Base-by-base conservation (phyloP, 106 monocot species). In the Vanilla planifolia region DNA sequence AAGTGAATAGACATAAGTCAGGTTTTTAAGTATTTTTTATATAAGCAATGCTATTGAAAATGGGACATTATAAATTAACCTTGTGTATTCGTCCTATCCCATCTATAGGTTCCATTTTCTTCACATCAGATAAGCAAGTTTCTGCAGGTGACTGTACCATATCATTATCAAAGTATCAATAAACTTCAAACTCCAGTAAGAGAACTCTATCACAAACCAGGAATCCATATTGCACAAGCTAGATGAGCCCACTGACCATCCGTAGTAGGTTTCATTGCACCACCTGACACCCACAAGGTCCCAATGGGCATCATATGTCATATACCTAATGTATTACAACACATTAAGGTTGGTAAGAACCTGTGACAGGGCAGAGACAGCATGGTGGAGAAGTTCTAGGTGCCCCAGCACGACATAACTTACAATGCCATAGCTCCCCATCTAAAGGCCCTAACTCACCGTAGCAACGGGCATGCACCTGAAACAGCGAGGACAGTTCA, bases 381-480 rank as follows among this genome's bases (percentile, higher is more conserved):
- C 98, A 98, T 67, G 59, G 62, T 40, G 98, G 98, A 69, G 88
- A 80, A 26, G 53, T 42, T 55, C 71, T 73, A 6, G 91, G 98
- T 51, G 91, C 91, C 33, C 81, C 82, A 65, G 76, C 74, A 41
- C 92, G 76, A 66, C 98, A 98, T 61, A 98, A 79, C 37, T 92
- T 91, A 85, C 98, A 98, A 53, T 85, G 79, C 98, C 98, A 98
- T 74, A 98, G 84, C 51, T 75, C 69, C 27, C 98, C 98, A 80
- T 98, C 80, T 73, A 78, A 71, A 63, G 79, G 88, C 52, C 81
- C 88, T 34, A 75, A 63, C 62, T 98, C 98, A 66, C 98, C 98
- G 80, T 98, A 98, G 53, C 98, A 98, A 75, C 79, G 87, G 44
- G 98, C 87, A 78, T 98, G 98, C n/a, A 98, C 98, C 98, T 98